Evolutionary conservation across 176 grass and related monocot genomes (phyloP), one percentile per base, ranked within the genome.

Genomic region (Alloteropsis semialata): DNA sequence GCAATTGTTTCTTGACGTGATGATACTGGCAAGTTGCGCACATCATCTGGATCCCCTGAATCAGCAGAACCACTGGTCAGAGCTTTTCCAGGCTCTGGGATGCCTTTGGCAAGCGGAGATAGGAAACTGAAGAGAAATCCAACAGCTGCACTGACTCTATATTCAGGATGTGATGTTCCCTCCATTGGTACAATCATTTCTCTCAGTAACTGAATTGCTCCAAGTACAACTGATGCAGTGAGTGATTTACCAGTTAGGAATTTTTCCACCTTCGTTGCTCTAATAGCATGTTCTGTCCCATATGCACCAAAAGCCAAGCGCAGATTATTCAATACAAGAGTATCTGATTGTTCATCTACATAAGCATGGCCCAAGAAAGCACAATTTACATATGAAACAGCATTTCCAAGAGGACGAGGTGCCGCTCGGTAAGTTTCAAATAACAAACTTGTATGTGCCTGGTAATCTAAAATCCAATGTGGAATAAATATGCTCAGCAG

Each of bases 111-210:
- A 70, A 91, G 9, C 44, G 90, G 89, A 73, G 81, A 86, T 21
- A 97, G 68, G 76, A 93, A 97, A 64, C 83, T 89, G 72, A 97
- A 97, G 5, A 97, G 84, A 91, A 91, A 93, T 32, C 72, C 83
- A 80, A 93, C 84, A 65, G 91, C 94, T 69, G 90, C 83, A 84
- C 94, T 97, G 14, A 84, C 66, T 83, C 88, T 97, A 45, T 91
- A 93, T 68, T 84, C 85, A 10, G 86, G 46, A 85, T 91, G 91
- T 79, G 86, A 62, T 78, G 88, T 96, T 74, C 65, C 84, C 75
- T 91, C 75, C 66, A 61, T 80, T 82, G 91, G 94, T 28, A 93
- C 81, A 79, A 96, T 83, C 15, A 46, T 75, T 76, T 93, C 82
- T 41, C 61, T 84, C 30, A 97, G 86, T 72, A 93, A 75, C 5